Percentiles rank a stretch among this genome's conserved stretches.
These are phyloP conservation scores for Chlamydomonas reinhardtii DNA, from an alignment of 163 green algal species.

Conservation along the genomic window DNA sequence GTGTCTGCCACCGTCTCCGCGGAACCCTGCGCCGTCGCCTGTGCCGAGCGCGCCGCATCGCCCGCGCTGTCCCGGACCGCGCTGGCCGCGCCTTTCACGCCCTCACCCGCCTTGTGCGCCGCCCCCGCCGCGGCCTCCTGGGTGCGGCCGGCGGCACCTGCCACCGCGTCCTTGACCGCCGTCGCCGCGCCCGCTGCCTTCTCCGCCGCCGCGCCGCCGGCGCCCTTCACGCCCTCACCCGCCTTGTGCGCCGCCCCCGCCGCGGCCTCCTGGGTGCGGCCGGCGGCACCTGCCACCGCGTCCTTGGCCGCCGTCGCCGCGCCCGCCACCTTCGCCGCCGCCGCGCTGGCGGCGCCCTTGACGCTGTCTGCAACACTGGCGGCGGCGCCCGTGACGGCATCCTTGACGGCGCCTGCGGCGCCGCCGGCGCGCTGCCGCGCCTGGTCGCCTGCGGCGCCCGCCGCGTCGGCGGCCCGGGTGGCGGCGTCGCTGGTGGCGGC, in stretches of 20 bases:
- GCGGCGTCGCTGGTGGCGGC: background rate
- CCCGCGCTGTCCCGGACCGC: background rate
- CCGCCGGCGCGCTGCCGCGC: background rate
- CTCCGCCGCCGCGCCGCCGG: background rate
- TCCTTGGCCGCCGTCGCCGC: background rate
- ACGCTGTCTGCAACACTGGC: background rate
- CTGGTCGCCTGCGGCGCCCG: background rate
- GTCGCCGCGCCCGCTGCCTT: background rate
- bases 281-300: background rate
- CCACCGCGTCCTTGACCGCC: background rate
- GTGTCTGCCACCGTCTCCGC: slow-evolving; percentile 6
- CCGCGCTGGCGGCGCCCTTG: background rate
- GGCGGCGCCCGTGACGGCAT: background rate
- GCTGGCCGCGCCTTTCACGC: slow-evolving; percentile 4
- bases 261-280: background rate
- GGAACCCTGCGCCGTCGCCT: slow-evolving; percentile 18
- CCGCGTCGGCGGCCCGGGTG: background rate
- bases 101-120: background rate
- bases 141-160: background rate
- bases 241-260: background rate
- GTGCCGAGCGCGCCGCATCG: background rate
- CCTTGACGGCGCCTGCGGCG: background rate
- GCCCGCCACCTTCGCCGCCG: background rate
- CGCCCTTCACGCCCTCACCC: slow-evolving; percentile 1
- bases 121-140: background rate